Conservation (phyloP, 805 yeast species). For the Cyberlindnera veronae region DNA sequence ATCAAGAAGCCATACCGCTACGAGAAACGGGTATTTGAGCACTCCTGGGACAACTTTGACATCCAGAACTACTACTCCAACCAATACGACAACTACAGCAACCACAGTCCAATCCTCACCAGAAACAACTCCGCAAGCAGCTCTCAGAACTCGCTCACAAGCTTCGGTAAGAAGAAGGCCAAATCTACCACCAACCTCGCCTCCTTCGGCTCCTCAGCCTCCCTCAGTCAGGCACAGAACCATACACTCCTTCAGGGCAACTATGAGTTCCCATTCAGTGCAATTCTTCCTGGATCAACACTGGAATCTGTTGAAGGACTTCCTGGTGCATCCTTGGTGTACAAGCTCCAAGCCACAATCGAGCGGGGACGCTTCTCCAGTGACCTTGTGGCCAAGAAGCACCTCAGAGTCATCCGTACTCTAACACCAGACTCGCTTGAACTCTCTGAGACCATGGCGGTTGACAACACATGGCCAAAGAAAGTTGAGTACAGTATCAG, state of each 20-base stretch:
- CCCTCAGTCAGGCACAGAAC: conserved; percentile 22
- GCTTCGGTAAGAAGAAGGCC: conserved; percentile 30
- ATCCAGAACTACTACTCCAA: conserved; percentile 40
- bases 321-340: conserved; percentile 70
- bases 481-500: conserved; percentile 88
- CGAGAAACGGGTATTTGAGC: conserved; percentile 67
- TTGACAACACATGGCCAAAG: conserved; percentile 92
- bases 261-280: conserved; percentile 86
- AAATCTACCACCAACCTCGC: conserved; percentile 33
- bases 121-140: conserved; percentile 20
- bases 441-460: conserved; percentile 85
- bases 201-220: conserved; percentile 30
- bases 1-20: conserved; percentile 46
- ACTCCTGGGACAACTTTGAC: conserved; percentile 71
- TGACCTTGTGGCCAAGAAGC: conserved; percentile 63
- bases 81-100: conserved; percentile 23
- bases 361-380: conserved; percentile 79
- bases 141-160: conserved; percentile 26
- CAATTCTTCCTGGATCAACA: conserved; percentile 77
- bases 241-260: conserved; percentile 65
- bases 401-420: conserved; percentile 79
- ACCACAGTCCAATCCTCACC: conserved; percentile 11
- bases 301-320: conserved; percentile 90
- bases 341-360: conserved; percentile 71
- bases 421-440: conserved; percentile 85